phyloP scores from a whole-genome alignment of 257 asterid genomes.

The Cinchona pubescens region DNA sequence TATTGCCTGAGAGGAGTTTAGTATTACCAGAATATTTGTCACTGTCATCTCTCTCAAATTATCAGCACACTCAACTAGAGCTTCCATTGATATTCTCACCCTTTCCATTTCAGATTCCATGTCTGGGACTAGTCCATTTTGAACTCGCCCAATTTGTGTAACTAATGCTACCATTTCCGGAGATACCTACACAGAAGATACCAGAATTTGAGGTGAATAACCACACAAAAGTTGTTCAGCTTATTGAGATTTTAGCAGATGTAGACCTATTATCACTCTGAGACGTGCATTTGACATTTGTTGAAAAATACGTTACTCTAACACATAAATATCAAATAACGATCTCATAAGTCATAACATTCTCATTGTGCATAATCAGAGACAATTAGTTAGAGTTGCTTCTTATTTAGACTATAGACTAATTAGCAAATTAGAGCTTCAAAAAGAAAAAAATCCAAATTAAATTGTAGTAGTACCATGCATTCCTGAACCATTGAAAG shows the following conservation, averaged over 20 bases:
- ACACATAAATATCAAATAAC: too few relatives aligned
- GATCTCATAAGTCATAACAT: too few relatives aligned
- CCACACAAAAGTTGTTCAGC: neutral
- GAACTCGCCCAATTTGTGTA: constrained; percentile 7
- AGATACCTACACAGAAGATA: constrained; percentile 18
- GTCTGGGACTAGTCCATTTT: constrained; percentile 15
- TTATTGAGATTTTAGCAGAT: neutral
- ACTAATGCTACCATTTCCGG: constrained; percentile 18
- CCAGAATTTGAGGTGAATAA: neutral
- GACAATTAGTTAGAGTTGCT: neutral
- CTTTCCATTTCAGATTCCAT: constrained; percentile 18
- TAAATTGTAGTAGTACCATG: constrained; percentile 17
- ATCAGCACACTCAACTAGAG: constrained; percentile 36
- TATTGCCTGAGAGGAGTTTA: constrained; percentile 26
- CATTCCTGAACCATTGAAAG: constrained; percentile 27
- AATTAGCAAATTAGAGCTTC: neutral
- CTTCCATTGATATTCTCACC: constrained; percentile 27
- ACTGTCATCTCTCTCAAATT: constrained; percentile 28
- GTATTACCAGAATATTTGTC: constrained; percentile 24
- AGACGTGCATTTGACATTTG: neutral
- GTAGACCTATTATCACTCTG: neutral
- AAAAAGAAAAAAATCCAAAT: neutral
- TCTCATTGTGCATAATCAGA: neutral
- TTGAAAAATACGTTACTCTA: neutral
- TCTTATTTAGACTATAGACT: too few relatives aligned